Evolutionary conservation across 148 eudicot species (phyloP).

Genomic region (Limonium bicolor): DNA sequence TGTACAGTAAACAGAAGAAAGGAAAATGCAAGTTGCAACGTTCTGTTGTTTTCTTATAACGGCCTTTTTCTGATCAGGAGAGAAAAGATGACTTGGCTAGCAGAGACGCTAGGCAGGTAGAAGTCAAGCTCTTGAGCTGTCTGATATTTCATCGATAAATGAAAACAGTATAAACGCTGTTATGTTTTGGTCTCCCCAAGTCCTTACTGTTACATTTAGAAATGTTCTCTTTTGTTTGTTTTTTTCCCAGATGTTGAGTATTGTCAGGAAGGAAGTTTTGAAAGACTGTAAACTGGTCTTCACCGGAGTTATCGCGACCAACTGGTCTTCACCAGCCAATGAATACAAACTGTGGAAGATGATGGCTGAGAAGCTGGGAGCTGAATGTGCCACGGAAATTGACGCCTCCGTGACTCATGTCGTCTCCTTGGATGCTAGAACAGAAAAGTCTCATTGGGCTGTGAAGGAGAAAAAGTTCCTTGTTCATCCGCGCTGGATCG

Average conservation of each 20-base stretch:
- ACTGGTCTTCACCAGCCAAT: slow-evolving; percentile 26
- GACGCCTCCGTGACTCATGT: slow-evolving; percentile 55
- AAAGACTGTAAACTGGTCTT: slow-evolving; percentile 58
- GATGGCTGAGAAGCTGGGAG: slow-evolving; percentile 73
- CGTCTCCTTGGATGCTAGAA: slow-evolving; percentile 43
- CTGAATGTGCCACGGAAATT: slow-evolving; percentile 34
- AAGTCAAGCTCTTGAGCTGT: too few species aligned
- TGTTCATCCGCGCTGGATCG: slow-evolving; percentile 63
- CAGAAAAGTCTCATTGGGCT: slow-evolving; percentile 77
- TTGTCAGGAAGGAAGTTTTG: slow-evolving; percentile 44
- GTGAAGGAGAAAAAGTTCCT: slow-evolving; percentile 40
- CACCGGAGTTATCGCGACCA: slow-evolving; percentile 42
- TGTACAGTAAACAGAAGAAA: too few species aligned
- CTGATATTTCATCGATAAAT: too few species aligned
- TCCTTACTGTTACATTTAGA: too few species aligned
- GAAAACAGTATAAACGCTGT: too few species aligned
- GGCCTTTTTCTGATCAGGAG: too few species aligned
- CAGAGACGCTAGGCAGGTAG: slow-evolving; percentile 74
- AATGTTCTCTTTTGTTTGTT: too few species aligned
- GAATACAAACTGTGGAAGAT: slow-evolving; percentile 54
- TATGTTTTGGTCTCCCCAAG: too few species aligned
- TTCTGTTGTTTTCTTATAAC: too few species aligned
- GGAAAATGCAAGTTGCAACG: too few species aligned
- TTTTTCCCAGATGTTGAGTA: slow-evolving; percentile 51
- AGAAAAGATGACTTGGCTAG: slow-evolving; percentile 23